Evolutionary conservation across 2,329 filamentous ascomycete genomes (phyloP).

Genomic region (Huntiella savannae): DNA sequence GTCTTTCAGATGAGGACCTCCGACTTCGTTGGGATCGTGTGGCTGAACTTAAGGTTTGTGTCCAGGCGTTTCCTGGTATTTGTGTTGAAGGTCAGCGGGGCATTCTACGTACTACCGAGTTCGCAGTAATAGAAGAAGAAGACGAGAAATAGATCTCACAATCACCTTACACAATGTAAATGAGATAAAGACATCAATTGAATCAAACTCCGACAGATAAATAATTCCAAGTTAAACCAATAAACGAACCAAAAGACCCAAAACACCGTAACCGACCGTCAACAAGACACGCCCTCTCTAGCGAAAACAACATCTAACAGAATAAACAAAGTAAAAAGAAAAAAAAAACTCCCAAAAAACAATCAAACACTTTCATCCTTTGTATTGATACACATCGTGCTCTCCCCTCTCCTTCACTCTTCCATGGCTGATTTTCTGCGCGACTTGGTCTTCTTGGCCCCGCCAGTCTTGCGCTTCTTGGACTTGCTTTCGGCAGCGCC

Average conservation of each 20-base stretch:
- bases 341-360: background rate
- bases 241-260: too few species aligned
- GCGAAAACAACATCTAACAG: background rate
- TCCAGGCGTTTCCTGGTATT: background rate
- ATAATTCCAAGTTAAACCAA: too few species aligned
- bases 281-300: too few species aligned
- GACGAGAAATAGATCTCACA: too few species aligned
- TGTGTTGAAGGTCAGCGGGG: background rate
- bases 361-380: background rate
- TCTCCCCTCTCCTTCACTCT: background rate
- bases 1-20: background rate
- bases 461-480: conserved; percentile 36
- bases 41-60: conserved; percentile 5
- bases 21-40: conserved; percentile 5
- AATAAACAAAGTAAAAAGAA: conserved; percentile 1
- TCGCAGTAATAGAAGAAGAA: conserved; percentile 6
- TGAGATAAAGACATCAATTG: too few species aligned
- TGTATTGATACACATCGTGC: background rate
- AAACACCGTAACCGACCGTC: too few species aligned
- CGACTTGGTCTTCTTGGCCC: conserved; percentile 36
- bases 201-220: too few species aligned
- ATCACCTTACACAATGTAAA: too few species aligned
- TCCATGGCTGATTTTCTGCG: background rate
- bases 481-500: conserved; percentile 28
- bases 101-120: conserved; percentile 4